Evolutionary conservation across 192 early-diverging fungal genomes (phyloP), one percentile per base, ranked within the genome.

Genomic region (Mortierella hygrophila): DNA sequence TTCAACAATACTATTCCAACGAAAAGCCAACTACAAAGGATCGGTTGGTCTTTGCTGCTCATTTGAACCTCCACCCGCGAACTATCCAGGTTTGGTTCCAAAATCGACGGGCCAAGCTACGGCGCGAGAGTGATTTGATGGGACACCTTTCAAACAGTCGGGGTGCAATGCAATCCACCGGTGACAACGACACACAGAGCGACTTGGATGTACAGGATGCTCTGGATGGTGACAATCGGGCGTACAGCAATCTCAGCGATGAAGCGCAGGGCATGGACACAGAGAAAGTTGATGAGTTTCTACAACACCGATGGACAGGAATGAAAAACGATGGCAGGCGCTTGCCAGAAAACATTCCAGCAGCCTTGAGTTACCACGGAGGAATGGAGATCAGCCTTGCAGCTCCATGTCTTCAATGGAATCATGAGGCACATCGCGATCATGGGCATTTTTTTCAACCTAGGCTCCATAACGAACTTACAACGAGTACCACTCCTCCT

Each of bases 61-160:
- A 94, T 82, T 80, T 96, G 46, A 92, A 90, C 26, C 93, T 96
- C 91, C 91, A 93, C 37, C 91, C 95, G 1, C 89, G 95, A 52
- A 94, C 92, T 1, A 92, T 96, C 35, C 95, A 96, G 79, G 93
- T 96, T 37, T 96, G 95, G 97, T 97, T 97, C 89, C 96, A 97
- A 81, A 97, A 97, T 83, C 93, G 96, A 26, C 91, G 97, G 47
- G 97, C 97, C 44, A 98, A 98, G 87, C 91, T 94, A 63, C 97
- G 97, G 88, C 90, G 93, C 47, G 93, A 96, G 52, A 71, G 42
- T 5, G 68, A 40, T 13, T 20, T 78, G 35, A 32, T 40, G 13
- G 32, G 35, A 29, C 55, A 8, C 9, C 2, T 26, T 9, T 26
- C 55, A 57, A 26, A 23, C 21, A 26, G 49, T 20, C 55, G 26